phyloP scores from a whole-genome alignment of 2,329 filamentous ascomycete species.

The Amesomyces nigricolor region DNA sequence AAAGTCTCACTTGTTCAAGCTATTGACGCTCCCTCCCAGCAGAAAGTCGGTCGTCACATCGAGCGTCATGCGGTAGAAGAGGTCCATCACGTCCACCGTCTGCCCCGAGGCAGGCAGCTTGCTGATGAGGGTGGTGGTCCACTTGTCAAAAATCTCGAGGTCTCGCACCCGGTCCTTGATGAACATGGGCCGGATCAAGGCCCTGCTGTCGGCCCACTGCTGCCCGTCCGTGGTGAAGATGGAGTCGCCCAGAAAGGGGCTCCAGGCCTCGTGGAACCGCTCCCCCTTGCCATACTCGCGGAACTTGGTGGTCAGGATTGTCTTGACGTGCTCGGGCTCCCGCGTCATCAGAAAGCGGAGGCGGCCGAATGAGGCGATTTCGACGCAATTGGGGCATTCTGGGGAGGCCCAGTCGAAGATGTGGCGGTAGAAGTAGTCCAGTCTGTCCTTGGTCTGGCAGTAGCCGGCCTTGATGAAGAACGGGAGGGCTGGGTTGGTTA shows the following conservation, averaged over 20 bases:
- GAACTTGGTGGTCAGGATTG: conserved; percentile 51
- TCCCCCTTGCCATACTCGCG: conserved; percentile 46
- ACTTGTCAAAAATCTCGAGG: conserved; percentile 53
- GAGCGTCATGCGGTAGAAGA: conserved; percentile 61
- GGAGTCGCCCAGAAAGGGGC: conserved; percentile 48
- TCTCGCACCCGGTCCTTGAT: conserved; percentile 42
- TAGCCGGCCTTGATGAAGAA: conserved; percentile 29
- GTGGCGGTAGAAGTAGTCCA: conserved; percentile 31
- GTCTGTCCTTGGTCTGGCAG: conserved; percentile 30
- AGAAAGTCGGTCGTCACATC: conserved; percentile 64
- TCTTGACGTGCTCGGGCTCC: conserved; percentile 54
- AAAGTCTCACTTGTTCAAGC: conserved; percentile 36
- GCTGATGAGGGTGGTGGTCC: conserved; percentile 53
- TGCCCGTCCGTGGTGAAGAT: conserved; percentile 51
- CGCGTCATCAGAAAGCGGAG: conserved; percentile 41
- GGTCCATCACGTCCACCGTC: conserved; percentile 53
- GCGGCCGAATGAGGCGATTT: conserved; percentile 32
- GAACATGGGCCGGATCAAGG: conserved; percentile 51
- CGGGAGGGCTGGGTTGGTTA: conserved; percentile 8
- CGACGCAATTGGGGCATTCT: conserved; percentile 34
- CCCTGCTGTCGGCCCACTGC: conserved; percentile 48
- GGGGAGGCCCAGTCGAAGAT: conserved; percentile 29
- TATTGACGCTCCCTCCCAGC: conserved; percentile 53
- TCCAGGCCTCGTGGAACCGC: conserved; percentile 38
- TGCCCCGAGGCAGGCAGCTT: conserved; percentile 50